These are phyloP conservation scores for Apiotrichum domesticum DNA, from an alignment of 1,284 basidiomycete genomes.

Conservation along the genomic window DNA sequence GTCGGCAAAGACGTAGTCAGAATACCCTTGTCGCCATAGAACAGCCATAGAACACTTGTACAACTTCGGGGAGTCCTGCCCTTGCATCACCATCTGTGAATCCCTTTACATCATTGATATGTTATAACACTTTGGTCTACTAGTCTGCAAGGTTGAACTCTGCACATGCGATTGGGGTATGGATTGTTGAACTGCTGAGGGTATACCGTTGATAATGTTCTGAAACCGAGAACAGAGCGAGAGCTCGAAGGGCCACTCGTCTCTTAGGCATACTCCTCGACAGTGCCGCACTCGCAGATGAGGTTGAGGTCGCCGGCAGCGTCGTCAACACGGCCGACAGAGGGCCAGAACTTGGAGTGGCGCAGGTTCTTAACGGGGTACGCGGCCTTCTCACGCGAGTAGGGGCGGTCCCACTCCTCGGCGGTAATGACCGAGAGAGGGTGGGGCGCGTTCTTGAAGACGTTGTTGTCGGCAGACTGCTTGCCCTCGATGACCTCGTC, in stretches of 20 bases:
- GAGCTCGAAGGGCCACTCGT: too few relatives aligned
- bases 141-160: slow-evolving; percentile 2
- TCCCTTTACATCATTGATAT: not conserved
- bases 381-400: slow-evolving; percentile 74
- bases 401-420: slow-evolving; percentile 79
- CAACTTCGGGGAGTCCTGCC: too few relatives aligned
- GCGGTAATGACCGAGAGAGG: slow-evolving; percentile 70
- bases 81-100: not conserved
- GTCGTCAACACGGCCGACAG: slow-evolving; percentile 83
- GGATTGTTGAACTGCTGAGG: not conserved
- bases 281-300: slow-evolving; percentile 76
- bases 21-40: slow-evolving; percentile 4
- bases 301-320: slow-evolving; percentile 47
- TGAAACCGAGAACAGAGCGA: too few relatives aligned
- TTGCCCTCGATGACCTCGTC: slow-evolving; percentile 79
- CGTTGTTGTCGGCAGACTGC: slow-evolving; percentile 75
- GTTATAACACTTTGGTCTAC: slow-evolving; percentile 3
- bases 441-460: slow-evolving; percentile 92
- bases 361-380: slow-evolving; percentile 73
- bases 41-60: too few relatives aligned
- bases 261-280: slow-evolving; percentile 58
- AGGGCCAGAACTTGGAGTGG: slow-evolving; percentile 90
- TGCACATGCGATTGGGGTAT: slow-evolving; percentile 1
- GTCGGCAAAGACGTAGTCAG: slow-evolving; percentile 28
- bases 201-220: not conserved